Evolutionary conservation across 345 rosid genomes (phyloP), one percentile per base, ranked within the genome.

Genomic region (Melaleuca quinquenervia): DNA sequence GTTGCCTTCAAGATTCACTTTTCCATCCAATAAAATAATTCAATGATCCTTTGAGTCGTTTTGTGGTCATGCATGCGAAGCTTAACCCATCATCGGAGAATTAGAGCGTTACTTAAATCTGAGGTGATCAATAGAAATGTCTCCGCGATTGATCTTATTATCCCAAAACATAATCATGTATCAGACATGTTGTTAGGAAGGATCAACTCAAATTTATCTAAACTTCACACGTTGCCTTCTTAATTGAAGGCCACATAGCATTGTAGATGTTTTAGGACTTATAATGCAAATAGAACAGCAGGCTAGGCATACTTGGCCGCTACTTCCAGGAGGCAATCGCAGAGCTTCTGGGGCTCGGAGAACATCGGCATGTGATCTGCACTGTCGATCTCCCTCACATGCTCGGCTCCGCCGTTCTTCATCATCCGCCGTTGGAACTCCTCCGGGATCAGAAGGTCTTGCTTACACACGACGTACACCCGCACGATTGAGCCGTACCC

Each of bases 311-410:
- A 88, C 49, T 82, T 85, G 29, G 84, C 11, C 22, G 91, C 91
- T 3, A 90, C 84, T 29, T 90, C 60, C 7, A 70, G 62, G 45
- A 92, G 89, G 82, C 76, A 44, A 15, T 89, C 53, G 16, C 74
- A 87, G 48, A 92, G 90, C 85, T 90, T 58, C 76, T 82, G 84
- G 5, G 91, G 89, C 85, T 87, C 84, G 18, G 88, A 91, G 48
- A 92, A 50, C 94, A 92, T 91, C 8, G 89, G 52, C 92, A 90
- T 89, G 32, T 90, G 92, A 76, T 90, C 91, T 21, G 89, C 86
- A 50, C 78, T 86, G n/a, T 49, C 52, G 21, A 89, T 89, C 87
- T 85, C 87, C 50, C 83, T n/a, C 15, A 86, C 88, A 20, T 89
- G 50, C 75, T 87, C 41, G 60, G 76, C 51, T 32, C 84, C 82